These are phyloP conservation scores for Gryganskiella cystojenkinii DNA, from an alignment of 192 early-diverging fungal genomes.

Conservation along the genomic window DNA sequence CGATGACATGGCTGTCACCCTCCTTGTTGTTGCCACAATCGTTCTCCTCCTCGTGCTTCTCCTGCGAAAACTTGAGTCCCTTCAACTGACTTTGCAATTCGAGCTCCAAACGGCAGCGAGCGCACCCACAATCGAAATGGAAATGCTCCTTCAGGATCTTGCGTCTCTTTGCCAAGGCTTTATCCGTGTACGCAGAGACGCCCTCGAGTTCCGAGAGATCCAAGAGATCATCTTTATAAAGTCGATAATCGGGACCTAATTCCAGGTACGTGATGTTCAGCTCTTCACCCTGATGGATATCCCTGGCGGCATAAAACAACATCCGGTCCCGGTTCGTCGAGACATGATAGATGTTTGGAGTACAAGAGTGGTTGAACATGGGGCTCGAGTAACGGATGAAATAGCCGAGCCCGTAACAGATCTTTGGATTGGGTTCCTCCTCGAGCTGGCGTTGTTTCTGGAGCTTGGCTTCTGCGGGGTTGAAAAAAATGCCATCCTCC, in stretches of 20 bases:
- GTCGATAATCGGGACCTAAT: conserved; percentile 20
- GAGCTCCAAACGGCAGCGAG: conserved; percentile 7
- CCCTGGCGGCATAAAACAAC: conserved; percentile 9
- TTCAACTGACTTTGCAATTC: background rate
- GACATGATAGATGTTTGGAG: conserved; percentile 26
- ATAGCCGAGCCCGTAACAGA: conserved; percentile 8
- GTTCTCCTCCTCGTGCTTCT: background rate
- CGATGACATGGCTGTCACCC: background rate
- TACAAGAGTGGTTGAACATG: conserved; percentile 27
- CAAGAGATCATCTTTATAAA: background rate
- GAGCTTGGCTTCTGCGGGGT: no score
- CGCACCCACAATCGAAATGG: conserved; percentile 21
- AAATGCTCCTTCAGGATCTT: conserved; percentile 7
- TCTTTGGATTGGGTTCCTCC: background rate
- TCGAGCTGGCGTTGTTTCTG: no score
- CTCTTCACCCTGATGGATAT: conserved; percentile 12
- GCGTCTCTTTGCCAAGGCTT: conserved; percentile 1
- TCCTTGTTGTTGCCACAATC: background rate
- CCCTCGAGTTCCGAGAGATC: background rate
- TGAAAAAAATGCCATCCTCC: background rate
- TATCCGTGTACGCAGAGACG: no score
- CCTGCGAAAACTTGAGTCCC: background rate
- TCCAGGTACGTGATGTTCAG: conserved; percentile 27
- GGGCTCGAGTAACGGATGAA: background rate
- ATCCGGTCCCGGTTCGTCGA: conserved; percentile 2